Evolutionary conservation across 345 rosid genomes (phyloP).

Genomic region (Gossypium longicalyx): DNA sequence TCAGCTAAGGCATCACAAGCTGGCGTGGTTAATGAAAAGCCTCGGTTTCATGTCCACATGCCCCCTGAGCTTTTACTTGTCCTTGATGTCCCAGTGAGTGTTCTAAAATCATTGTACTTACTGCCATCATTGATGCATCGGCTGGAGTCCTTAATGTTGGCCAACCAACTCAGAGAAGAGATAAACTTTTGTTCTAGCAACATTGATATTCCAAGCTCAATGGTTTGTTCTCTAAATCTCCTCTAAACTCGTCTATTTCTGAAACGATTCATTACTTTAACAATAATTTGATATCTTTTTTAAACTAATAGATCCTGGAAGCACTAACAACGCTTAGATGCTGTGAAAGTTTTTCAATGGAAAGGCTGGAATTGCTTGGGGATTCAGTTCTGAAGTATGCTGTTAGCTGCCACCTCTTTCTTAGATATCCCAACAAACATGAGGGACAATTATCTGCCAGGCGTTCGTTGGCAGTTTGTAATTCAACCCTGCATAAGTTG

Average conservation of each 20-base stretch:
- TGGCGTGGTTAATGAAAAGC: slow-evolving; percentile 35
- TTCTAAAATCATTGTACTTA: slow-evolving; percentile 57
- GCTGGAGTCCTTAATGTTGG: slow-evolving; percentile 75
- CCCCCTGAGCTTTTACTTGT: slow-evolving; percentile 82
- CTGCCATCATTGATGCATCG: slow-evolving; percentile 84
- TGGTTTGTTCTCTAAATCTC: slow-evolving; percentile 37
- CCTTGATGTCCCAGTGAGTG: slow-evolving; percentile 39
- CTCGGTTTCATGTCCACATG: slow-evolving; percentile 46
- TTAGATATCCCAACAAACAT: slow-evolving; percentile 55
- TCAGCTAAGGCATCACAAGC: slow-evolving; percentile 30
- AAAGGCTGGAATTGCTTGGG: slow-evolving; percentile 90
- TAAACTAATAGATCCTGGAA: slow-evolving; percentile 56
- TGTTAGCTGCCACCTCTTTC: slow-evolving; percentile 67
- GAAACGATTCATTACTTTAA: slow-evolving; percentile 7
- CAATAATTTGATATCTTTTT: slow-evolving; percentile 1
- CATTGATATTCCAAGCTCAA: slow-evolving; percentile 48
- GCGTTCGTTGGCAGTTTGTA: slow-evolving; percentile 48
- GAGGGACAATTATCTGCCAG: slow-evolving; percentile 63
- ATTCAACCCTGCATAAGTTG: slow-evolving; percentile 56
- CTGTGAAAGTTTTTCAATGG: slow-evolving; percentile 78
- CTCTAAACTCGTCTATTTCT: slow-evolving; percentile 6
- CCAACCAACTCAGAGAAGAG: slow-evolving; percentile 81
- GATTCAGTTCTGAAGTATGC: slow-evolving; percentile 86
- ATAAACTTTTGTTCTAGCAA: slow-evolving; percentile 40
- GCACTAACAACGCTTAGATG: slow-evolving; percentile 72